Percentiles rank a stretch among this genome's conserved stretches.
These are phyloP conservation scores for Cyclotella distinguenda DNA, from an alignment of 108 stramenopile genomes.

Conservation along the genomic window DNA sequence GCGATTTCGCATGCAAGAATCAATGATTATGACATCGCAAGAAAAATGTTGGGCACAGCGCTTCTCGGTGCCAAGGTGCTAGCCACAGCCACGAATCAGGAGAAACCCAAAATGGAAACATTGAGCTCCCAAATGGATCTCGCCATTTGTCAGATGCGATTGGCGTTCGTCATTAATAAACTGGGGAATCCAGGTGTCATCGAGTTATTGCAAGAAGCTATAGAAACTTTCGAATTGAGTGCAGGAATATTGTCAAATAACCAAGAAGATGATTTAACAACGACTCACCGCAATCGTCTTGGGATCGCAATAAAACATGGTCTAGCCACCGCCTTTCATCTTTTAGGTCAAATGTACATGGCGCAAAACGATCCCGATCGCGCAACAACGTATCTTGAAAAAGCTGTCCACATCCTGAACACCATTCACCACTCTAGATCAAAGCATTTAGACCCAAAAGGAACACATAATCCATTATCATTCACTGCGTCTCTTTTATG, in stretches of 20 bases:
- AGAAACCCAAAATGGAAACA: constrained; percentile 2
- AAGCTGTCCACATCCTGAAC: constrained; percentile 25
- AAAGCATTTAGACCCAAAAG: constrained; percentile 3
- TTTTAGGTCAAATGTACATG: constrained; percentile 17
- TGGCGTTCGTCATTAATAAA: constrained; percentile 14
- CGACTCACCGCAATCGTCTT: constrained; percentile 12
- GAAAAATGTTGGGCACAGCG: constrained; percentile 5
- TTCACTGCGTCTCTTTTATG: constrained; percentile 20
- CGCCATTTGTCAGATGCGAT: constrained; percentile 19
- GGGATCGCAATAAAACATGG: constrained; percentile 14
- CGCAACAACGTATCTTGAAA: constrained; percentile 32
- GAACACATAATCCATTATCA: constrained; percentile 9
- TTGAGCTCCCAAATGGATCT: constrained; percentile 17
- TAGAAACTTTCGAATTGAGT: constrained; percentile 19
- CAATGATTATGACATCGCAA: constrained; percentile 17
- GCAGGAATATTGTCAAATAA: background rate
- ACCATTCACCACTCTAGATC: constrained; percentile 11
- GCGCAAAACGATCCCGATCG: constrained; percentile 8
- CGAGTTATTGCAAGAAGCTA: constrained; percentile 21
- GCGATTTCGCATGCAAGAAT: constrained; percentile 33
- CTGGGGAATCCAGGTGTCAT: constrained; percentile 7
- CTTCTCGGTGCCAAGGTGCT: background rate
- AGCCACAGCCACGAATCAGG: constrained; percentile 2
- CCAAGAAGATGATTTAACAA: background rate
- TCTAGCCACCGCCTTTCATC: constrained; percentile 24